A percentile compares a stretch with the other conserved stretches of the same genome.
Conservation (phyloP, 1,139 yeast species). For the Yamadazyma trypodendri region DNA sequence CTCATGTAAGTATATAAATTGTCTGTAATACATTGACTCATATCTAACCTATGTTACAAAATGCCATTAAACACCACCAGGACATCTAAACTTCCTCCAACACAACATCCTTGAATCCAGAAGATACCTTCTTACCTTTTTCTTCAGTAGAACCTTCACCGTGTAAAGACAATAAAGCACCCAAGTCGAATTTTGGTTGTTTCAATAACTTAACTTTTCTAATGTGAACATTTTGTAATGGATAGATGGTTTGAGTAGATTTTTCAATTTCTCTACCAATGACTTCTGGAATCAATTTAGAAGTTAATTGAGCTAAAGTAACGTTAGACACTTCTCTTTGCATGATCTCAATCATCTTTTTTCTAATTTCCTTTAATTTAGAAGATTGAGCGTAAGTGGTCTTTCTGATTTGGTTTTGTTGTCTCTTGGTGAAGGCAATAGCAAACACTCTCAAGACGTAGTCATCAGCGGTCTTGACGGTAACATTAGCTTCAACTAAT, state of each 20-base stretch:
- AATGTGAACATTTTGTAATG: constrained; percentile 53
- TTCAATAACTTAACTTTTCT: constrained; percentile 54
- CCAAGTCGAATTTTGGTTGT: constrained; percentile 54
- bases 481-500: constrained; percentile 51
- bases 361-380: constrained; percentile 51
- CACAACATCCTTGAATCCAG: constrained; percentile 52
- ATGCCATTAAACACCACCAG: background rate
- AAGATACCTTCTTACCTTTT: constrained; percentile 51
- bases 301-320: constrained; percentile 50
- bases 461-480: constrained; percentile 52
- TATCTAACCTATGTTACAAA: constrained; percentile 7
- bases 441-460: constrained; percentile 51
- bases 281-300: constrained; percentile 53
- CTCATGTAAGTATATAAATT: constrained; percentile 3
- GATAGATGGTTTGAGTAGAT: constrained; percentile 51
- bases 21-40: constrained; percentile 5
- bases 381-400: constrained; percentile 53
- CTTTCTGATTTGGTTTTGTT: constrained; percentile 51
- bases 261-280: constrained; percentile 55
- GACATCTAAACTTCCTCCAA: constrained; percentile 41
- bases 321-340: constrained; percentile 53
- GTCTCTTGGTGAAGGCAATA: constrained; percentile 55
- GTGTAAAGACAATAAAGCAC: constrained; percentile 51
- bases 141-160: constrained; percentile 52
- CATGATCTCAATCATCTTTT: constrained; percentile 52